Base-by-base conservation (phyloP, 192 early-diverging fungal species). In the Coemansia sp. region DNA sequence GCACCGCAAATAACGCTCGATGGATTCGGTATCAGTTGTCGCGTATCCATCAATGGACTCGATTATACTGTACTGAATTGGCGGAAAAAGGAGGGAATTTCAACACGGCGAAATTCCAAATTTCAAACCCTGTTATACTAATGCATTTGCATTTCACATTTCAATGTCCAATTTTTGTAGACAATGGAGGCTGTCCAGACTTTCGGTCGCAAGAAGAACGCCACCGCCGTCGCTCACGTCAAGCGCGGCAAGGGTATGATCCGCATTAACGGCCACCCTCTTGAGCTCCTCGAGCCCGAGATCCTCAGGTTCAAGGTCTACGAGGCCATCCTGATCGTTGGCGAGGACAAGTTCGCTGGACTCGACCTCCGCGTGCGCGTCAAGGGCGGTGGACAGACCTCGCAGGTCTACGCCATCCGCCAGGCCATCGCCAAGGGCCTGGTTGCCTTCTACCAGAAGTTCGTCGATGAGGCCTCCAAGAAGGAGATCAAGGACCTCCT, bases 391-490 rank as follows among this genome's bases (percentile, higher is more conserved):
- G 97, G 96, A 88, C 89, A 91, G 83, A 92, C 91, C 73, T 95
- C 95, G 57, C 96, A 99, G 88, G 88, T 99, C 86, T 99, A 98
- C 77, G 92, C 93, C 75, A 95, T 99, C 87, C 93, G 97, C 75
- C 97, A 99, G 88, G 94, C 97, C 63, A 90, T 99, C 79, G 96
- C 97, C 85, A 99, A 99, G 94, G 91, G 93, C 60, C 91, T 99
- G 74, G 97, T 99, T 79, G 96, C 97, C 60, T 99, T 90, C 89
- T 96, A 96, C 91, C 96, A 98, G 84, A 99, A 99, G 92, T 99
- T 87, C 83, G 95, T 99, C 64, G 97, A 99, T 86, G 97, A 99
- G 87, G 96, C 94, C 61, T 92, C 95, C 79, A 99, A 99, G 93
- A 96, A 97, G 89, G 96, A 98, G 88, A 93, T 99, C 88, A 96